Evolutionary conservation across 2,329 filamentous ascomycete species (phyloP).

Genomic region (Tympanopsis confertula): DNA sequence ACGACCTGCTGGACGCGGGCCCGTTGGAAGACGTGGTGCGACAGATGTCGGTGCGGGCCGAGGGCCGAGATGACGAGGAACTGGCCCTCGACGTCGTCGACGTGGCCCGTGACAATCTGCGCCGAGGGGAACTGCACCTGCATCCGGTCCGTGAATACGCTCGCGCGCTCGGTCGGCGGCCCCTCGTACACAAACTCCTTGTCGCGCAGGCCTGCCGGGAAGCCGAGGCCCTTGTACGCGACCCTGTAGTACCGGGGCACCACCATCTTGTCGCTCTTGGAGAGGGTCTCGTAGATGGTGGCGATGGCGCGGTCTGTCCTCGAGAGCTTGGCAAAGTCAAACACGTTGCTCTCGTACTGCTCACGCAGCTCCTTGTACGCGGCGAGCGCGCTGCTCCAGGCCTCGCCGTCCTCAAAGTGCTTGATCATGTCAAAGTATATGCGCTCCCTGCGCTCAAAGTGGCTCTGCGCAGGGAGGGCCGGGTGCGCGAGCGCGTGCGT

Average conservation of each 20-base stretch:
- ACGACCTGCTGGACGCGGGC: slow-evolving; percentile 73
- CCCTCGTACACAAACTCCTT: slow-evolving; percentile 91
- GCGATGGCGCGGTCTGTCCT: slow-evolving; percentile 83
- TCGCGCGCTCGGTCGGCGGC: slow-evolving; percentile 61
- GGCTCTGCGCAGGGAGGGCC: slow-evolving; percentile 65
- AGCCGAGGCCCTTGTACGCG: slow-evolving; percentile 77
- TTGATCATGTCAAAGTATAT: slow-evolving; percentile 93
- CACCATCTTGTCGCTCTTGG: slow-evolving; percentile 63
- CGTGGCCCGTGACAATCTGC: slow-evolving; percentile 61
- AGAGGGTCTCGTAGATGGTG: slow-evolving; percentile 78
- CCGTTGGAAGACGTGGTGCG: slow-evolving; percentile 76
- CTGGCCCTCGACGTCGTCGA: slow-evolving; percentile 79
- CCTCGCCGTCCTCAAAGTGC: slow-evolving; percentile 81
- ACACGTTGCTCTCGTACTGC: slow-evolving; percentile 84
- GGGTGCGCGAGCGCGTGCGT: slow-evolving; percentile 62
- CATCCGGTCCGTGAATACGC: slow-evolving; percentile 80
- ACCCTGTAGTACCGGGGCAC: slow-evolving; percentile 86
- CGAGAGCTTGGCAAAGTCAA: slow-evolving; percentile 85
- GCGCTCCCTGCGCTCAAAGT: slow-evolving; percentile 85
- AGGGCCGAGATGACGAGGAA: slow-evolving; percentile 75
- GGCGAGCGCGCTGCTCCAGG: slow-evolving; percentile 77
- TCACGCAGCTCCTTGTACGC: slow-evolving; percentile 81
- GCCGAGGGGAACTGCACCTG: slow-evolving; percentile 81
- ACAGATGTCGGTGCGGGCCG: slow-evolving; percentile 69
- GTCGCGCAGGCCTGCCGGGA: slow-evolving; percentile 68